Evolutionary conservation across 2,329 filamentous ascomycete genomes (phyloP), one percentile per base, ranked within the genome.

Genomic region (Ophiostoma montium): DNA sequence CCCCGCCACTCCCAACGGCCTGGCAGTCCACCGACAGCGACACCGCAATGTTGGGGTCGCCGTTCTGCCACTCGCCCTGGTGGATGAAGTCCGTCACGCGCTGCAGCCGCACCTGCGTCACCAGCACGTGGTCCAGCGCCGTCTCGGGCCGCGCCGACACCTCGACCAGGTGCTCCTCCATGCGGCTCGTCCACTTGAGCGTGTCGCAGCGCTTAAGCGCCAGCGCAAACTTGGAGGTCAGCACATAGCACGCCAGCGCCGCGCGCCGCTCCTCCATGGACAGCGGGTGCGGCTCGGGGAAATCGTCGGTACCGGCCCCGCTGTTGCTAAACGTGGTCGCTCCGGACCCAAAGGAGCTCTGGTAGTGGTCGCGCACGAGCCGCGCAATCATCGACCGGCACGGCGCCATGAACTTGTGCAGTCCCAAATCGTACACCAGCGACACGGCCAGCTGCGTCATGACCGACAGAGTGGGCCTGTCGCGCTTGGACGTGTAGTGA

Each of bases 171-270:
- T 70, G 75, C 33, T 80, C 75, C 30, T 79, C 75, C 65, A 82
- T 70, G 47, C 78, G 70, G 1, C 70, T 55, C 1, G 70, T 78
- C 78, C 78, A 83, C 2, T 64, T 66, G 45, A 81, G 62, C 2
- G 67, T 57, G 47, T 79, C 74, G 46, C 69, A 65, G 42, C 69
- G 68, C 21, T 67, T 68, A 13, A 74, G 62, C 7, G 56, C 52
- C 4, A 51, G n/a, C 5, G 52, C 36, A 2, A 41, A 23, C 2
- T 36, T 47, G 19, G 64, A 65, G 43, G 61, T 65, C 12, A 70
- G 52, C 15, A 65, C 63, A 58, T 70, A 77, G 19, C 69, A 64
- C 1, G 67, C 66, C 13, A 78, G 57, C 0, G 70, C 61, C 3
- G 69, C 68, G 49, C 74, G 64, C 5, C 69, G 63, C 44, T 74